Conservation (phyloP, 345 rosid species). For the Anastatica hierochuntica region DNA sequence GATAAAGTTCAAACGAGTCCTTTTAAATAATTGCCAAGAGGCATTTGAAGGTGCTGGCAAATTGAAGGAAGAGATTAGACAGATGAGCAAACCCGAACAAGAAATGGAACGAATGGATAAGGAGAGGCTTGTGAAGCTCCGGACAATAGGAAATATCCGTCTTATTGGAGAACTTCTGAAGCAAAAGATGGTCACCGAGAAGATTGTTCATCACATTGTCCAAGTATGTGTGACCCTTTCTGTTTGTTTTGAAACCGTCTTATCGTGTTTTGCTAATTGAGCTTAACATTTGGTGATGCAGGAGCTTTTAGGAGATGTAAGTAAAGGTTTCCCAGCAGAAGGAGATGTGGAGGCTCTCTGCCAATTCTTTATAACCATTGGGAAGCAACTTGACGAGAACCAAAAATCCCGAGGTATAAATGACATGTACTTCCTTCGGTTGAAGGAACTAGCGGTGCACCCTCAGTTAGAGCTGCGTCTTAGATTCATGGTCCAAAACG, state of each 20-base stretch:
- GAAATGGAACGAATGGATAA: constrained; percentile 79
- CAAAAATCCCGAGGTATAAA: constrained; percentile 55
- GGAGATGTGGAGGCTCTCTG: constrained; percentile 90
- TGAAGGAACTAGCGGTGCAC: constrained; percentile 58
- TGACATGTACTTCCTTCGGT: constrained; percentile 47
- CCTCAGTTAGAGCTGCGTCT: constrained; percentile 55
- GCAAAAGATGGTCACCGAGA: constrained; percentile 93
- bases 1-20: constrained; percentile 76
- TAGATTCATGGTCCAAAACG: constrained; percentile 76
- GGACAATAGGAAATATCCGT: constrained; percentile 86
- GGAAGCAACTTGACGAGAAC: constrained; percentile 82
- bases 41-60: constrained; percentile 86
- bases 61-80: constrained; percentile 64
- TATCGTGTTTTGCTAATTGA: not conserved
- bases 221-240: constrained; percentile 33
- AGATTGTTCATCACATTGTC: constrained; percentile 83
- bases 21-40: constrained; percentile 83
- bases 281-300: constrained; percentile 9
- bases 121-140: constrained; percentile 66
- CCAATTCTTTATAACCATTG: constrained; percentile 75
- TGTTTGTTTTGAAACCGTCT: not conserved
- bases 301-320: constrained; percentile 79
- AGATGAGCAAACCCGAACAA: constrained; percentile 71
- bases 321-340: constrained; percentile 59
- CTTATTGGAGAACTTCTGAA: constrained; percentile 92